phyloP scores from a whole-genome alignment of 805 yeast genomes.

The Kodamaea leandrae region DNA sequence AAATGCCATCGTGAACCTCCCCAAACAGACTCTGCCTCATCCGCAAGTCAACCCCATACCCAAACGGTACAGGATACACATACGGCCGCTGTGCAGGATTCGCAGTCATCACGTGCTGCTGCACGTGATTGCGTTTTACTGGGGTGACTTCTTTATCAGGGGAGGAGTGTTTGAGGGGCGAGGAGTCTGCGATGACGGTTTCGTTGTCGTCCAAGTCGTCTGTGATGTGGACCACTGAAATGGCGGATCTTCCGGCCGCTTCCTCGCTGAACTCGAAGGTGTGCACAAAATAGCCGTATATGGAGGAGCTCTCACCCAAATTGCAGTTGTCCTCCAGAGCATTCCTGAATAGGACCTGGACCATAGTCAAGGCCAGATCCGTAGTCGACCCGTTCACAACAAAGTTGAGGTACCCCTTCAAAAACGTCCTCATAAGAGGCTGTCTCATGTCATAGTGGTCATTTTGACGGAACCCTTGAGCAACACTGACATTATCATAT shows the following conservation, averaged over 20 bases:
- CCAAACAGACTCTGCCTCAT: too few species aligned
- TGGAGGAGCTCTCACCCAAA: conserved; percentile 9
- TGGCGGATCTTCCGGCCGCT: conserved; percentile 9
- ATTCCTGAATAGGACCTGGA: conserved; percentile 32
- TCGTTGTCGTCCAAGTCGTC: conserved; percentile 32
- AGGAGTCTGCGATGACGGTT: conserved; percentile 41
- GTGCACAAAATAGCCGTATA: conserved; percentile 27
- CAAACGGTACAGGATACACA: too few species aligned
- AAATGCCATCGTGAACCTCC: too few species aligned
- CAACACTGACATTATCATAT: conserved; percentile 23
- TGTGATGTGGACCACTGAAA: conserved; percentile 14
- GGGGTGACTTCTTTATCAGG: neutral
- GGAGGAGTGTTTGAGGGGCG: conserved; percentile 26
- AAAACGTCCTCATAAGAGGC: conserved; percentile 38
- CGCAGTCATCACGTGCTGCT: neutral
- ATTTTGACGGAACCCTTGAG: conserved; percentile 30
- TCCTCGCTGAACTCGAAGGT: conserved; percentile 15
- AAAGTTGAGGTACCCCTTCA: conserved; percentile 38
- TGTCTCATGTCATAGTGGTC: conserved; percentile 5
- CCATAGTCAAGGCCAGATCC: conserved; percentile 23
- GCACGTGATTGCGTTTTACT: neutral
- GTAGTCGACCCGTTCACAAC: conserved; percentile 30
- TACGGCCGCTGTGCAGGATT: conserved; percentile 2
- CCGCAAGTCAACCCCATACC: too few species aligned
- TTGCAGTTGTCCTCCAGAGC: conserved; percentile 10